Evolutionary conservation across 1,139 yeast genomes (phyloP).

Genomic region (Kluyveromyces sp.): DNA sequence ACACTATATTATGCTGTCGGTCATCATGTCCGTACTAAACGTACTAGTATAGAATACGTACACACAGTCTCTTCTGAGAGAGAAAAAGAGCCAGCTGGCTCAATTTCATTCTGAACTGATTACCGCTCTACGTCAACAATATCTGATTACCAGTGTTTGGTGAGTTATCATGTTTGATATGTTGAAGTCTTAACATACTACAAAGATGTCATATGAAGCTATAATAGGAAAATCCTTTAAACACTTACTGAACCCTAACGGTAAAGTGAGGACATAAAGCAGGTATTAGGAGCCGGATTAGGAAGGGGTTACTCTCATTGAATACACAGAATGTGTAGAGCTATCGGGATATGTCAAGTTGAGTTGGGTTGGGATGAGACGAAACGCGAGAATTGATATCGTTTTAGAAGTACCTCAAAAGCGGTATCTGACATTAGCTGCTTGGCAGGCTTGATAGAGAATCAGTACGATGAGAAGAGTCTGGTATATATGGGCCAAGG

Average conservation of each 20-base stretch:
- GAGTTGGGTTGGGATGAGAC: background rate
- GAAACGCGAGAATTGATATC: background rate
- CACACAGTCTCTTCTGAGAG: too few species aligned
- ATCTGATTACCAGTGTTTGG: too few species aligned
- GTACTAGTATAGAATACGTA: background rate
- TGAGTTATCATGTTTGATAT: background rate
- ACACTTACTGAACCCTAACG: background rate
- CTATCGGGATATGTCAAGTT: background rate
- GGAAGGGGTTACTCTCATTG: background rate
- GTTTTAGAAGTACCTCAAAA: background rate
- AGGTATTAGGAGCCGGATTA: background rate
- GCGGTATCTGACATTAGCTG: too few species aligned
- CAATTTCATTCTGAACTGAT: too few species aligned
- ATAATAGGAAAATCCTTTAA: background rate
- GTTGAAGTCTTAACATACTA: background rate
- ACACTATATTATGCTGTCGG: background rate
- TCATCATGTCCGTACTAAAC: background rate
- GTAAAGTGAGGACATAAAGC: background rate
- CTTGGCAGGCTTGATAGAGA: too few species aligned
- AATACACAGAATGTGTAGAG: background rate
- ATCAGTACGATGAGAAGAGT: too few species aligned
- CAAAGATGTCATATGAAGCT: background rate
- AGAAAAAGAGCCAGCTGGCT: too few species aligned
- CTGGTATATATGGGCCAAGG: background rate
- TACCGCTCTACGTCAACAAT: too few species aligned